Evolutionary conservation across 1,284 basidiomycete genomes (phyloP), one percentile per base, ranked within the genome.

Genomic region (Fomitopsis pinicola): DNA sequence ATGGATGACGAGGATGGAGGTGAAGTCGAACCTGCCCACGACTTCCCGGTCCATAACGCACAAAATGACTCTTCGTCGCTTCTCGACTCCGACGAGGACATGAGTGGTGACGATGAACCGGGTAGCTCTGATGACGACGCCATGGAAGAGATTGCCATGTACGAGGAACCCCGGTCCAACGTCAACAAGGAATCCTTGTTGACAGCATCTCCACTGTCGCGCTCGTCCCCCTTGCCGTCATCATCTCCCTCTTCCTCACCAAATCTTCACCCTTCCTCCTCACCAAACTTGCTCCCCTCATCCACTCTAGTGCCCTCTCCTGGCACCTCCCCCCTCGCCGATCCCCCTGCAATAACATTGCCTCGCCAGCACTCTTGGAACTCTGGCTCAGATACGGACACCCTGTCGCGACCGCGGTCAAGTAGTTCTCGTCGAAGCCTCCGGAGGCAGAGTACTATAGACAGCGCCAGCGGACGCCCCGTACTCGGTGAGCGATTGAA

Each of bases 401-500:
- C 69, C 38, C 72, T 75, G 40, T 68, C 74, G 50, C 76, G 73
- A 64, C 71, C 71, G 35, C 75, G 78, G 12, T 79, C 76, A 15
- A 74, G 73, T 1, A 75, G 73, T 55, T 86, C 86, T 22, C 81
- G 84, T 62, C 78, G 82, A 64, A 85, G 77, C 67, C 82, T 82
- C 9, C 76, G 82, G 55, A 78, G 82, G 65, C 75, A 77, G 30
- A 76, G 72, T 17, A 72, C 76, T 26, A 63, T 74, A 53, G 77
- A 79, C 44, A 65, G 66, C 33, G 50, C 62, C 33, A 66, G 58
- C 54, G 65, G 64, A 30, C 72, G 74, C 17, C 64, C 82, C 17
- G 83, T 83, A 10, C 75, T 87, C 28, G 95, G 95, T 0, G 93
- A 95, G 68, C 77, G 81, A 63, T 79, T 96, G 67, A 97, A 97